Percentiles rank a stretch among this genome's conserved stretches.
Evolutionary conservation across 2,329 filamentous ascomycete species (phyloP).

Genomic region (Berkeleyomyces rouxiae): DNA sequence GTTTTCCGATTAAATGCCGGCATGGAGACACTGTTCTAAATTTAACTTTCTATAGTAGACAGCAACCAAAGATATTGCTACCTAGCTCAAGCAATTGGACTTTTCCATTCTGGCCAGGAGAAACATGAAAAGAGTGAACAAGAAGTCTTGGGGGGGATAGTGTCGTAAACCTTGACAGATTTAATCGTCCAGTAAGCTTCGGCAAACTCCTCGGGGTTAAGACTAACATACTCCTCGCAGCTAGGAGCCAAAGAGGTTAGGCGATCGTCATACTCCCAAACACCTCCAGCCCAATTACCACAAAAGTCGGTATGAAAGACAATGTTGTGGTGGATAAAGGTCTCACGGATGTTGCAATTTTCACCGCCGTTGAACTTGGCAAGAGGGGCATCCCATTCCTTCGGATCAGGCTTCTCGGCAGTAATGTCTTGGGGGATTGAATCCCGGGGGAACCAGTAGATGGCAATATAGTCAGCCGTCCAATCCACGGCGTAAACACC

Average conservation of each 20-base stretch:
- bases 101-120: no score
- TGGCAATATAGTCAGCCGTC: slow-evolving; percentile 24
- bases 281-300: slow-evolving; percentile 45
- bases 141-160: no score
- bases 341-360: slow-evolving; percentile 46
- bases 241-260: slow-evolving; percentile 40
- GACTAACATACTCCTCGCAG: slow-evolving; percentile 25
- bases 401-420: slow-evolving; percentile 38
- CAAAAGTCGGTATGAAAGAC: slow-evolving; percentile 63
- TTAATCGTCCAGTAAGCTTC: slow-evolving; percentile 46
- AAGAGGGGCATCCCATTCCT: slow-evolving; percentile 45
- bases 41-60: no score
- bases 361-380: slow-evolving; percentile 38
- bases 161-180: slow-evolving; percentile 47
- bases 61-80: no score
- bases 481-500: slow-evolving; percentile 30
- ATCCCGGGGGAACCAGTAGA: slow-evolving; percentile 3
- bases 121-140: no score
- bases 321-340: slow-evolving; percentile 52
- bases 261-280: slow-evolving; percentile 20
- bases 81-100: no score
- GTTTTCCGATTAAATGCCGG: no score
- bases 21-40: no score
- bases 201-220: slow-evolving; percentile 22
- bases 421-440: slow-evolving; percentile 22